A percentile compares a stretch with the other conserved stretches of the same genome.
Evolutionary conservation across 768 basidiomycete genomes (phyloP).

Genomic region (Melanogaster broomeanus): DNA sequence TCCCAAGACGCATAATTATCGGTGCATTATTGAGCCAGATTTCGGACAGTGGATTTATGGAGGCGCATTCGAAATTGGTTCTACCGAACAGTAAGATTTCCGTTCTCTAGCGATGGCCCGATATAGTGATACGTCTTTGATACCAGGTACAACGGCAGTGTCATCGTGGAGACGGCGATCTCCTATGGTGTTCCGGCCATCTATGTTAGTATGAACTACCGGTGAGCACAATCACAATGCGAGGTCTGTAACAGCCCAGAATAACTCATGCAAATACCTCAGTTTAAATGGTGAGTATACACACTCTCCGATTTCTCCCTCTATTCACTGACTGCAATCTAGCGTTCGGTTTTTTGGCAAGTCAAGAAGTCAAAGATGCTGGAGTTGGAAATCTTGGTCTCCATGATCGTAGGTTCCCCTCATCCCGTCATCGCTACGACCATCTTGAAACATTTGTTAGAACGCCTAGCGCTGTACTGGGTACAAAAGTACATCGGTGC

Average conservation of each 20-base stretch:
- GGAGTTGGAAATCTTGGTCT: conserved; percentile 51
- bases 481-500: conserved; percentile 57
- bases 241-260: background rate
- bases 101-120: background rate
- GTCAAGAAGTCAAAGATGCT: conserved; percentile 39
- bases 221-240: conserved; percentile 23
- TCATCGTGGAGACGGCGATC: conserved; percentile 35
- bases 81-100: conserved; percentile 10
- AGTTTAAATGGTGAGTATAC: conserved; percentile 11
- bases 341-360: conserved; percentile 43
- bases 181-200: conserved; percentile 34
- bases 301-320: background rate
- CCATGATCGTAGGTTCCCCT: conserved; percentile 37
- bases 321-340: background rate
- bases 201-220: conserved; percentile 44
- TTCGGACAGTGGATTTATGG: conserved; percentile 34
- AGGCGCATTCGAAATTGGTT: conserved; percentile 38
- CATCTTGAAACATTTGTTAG: conserved; percentile 12
- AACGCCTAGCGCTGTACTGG: conserved; percentile 47
- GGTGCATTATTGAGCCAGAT: background rate
- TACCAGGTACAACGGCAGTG: conserved; percentile 14
- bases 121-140: conserved; percentile 2
- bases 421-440: background rate
- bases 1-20: background rate
- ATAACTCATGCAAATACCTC: background rate